Evolutionary conservation across 1,284 basidiomycete genomes (phyloP), one percentile per base, ranked within the genome.

Genomic region (Rhodotorula sp.): DNA sequence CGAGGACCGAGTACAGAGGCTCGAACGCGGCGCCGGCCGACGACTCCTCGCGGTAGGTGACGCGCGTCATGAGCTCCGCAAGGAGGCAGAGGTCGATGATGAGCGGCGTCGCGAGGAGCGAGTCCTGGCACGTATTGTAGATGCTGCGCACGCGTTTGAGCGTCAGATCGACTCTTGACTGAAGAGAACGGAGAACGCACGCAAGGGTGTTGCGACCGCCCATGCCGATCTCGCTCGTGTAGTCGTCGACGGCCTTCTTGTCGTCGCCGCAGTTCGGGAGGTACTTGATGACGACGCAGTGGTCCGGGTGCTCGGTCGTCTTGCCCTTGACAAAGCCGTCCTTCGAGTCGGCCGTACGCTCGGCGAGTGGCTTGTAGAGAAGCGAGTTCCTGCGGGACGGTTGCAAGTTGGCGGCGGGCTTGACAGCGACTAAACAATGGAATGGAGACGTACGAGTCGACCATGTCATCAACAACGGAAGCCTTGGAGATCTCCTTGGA

Each of bases 121-220:
- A 97, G 83, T 99, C 96, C 88, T 91, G 93, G 86, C 94, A 97
- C 83, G 94, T 90, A 83, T 96, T 96, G 88, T 94, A 96, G 83
- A 96, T 94, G 84, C 91, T 92, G 85, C 92, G 91, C 8, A 89
- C n/a, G 27, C 2, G n/a, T 12, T 5, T 7, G 6, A 54, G 17
- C 22, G 10, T 32, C 21, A 39, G 17, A 34, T 8, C 89, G 89
- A 72, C n/a, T n/a, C n/a, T n/a, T 89, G 90, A 13, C 57, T 32
- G 13, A 34, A n/a, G 51, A 51, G n/a, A 51, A n/a, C 46, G 2
- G 36, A 29, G 7, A 63, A 50, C 50, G 34, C 39, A 62, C 62
- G 67, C 61, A 53, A 82, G 73, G 46, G 81, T 77, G 77, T 83
- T 83, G 66, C 84, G 82, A 25, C 86, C 86, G 56, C 86, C 86